Evolutionary conservation across 768 basidiomycete genomes (phyloP), one percentile per base, ranked within the genome.

Genomic region (Lentinula lateritia): DNA sequence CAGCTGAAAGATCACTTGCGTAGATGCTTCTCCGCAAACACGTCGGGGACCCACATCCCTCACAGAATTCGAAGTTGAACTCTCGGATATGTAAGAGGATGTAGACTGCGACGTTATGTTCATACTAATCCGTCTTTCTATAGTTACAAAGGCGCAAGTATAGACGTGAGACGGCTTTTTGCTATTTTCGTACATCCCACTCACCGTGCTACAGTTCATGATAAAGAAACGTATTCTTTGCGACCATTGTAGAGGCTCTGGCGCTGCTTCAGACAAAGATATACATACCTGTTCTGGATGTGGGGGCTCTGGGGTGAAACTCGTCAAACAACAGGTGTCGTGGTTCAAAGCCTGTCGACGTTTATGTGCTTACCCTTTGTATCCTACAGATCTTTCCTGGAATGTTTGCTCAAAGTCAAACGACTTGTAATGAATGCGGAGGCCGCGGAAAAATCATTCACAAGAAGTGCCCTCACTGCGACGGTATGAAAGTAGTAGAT

Each of bases 201-300:
- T 73, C 41, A 66, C 20, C 32, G 12, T 39, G 56, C 2, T 62
- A 12, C 66, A 98, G 94, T 96, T 99, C 74, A 89, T 91, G 78
- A 82, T 98, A 71, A 90, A 88, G 72, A 95, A 96, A 71, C 86
- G 87, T 58, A 85, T 96, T 39, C 87, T 99, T 16, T 99, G 97
- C 69, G 95, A 98, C 73, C 92, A 97, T 71, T 99, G 97, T 75
- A 88, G 95, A 69, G 97, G 97, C 23, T 87, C 93, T 0, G 97
- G 97, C 23, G 97, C 97, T 0, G 90, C 93, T 1, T 91, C 93
- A 0, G 92, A 93, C 62, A 73, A 82, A 6, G 92, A 97, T 69
- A 91, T 97, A 52, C 91, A 93, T 68, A 82, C 84, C n/a, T 99
- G 97, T 71, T 72, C 83, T 3, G 83, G 83, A 10, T 99, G 97